These are phyloP conservation scores for Chlamydomonas asymmetrica DNA, from an alignment of 139 green algal species.

Conservation along the genomic window DNA sequence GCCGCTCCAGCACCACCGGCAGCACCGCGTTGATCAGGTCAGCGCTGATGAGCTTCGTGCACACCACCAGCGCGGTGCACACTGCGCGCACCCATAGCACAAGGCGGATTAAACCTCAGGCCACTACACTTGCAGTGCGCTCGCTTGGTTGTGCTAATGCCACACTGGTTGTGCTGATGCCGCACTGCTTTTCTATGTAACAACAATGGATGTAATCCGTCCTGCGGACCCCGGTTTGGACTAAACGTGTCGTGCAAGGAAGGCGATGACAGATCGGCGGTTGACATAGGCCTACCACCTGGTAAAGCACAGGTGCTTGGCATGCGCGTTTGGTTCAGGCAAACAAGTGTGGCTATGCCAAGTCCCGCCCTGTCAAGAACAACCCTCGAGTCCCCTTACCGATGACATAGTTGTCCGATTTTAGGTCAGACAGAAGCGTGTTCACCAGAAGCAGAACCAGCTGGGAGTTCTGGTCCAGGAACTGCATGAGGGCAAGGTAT, in stretches of 20 bases:
- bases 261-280: too few species aligned
- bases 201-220: too few species aligned
- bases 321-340: too few species aligned
- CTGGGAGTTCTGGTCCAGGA: slow-evolving; percentile 89
- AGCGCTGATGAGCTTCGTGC: slow-evolving; percentile 73
- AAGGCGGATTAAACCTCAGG: too few species aligned
- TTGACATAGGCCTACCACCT: too few species aligned
- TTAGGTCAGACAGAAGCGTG: slow-evolving; percentile 92
- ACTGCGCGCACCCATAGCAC: too few species aligned
- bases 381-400: slow-evolving; percentile 39
- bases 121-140: too few species aligned
- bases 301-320: too few species aligned
- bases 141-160: too few species aligned
- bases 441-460: slow-evolving; percentile 96
- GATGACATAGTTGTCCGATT: slow-evolving; percentile 90
- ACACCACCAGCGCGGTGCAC: slow-evolving; percentile 62
- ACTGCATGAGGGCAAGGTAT: slow-evolving; percentile 90
- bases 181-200: not conserved
- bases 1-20: slow-evolving; percentile 50
- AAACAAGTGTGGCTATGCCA: slow-evolving; percentile 1
- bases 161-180: too few species aligned
- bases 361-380: not conserved
- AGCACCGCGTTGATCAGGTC: slow-evolving; percentile 91
- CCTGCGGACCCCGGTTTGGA: too few species aligned
- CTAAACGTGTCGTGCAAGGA: too few species aligned